Base-by-base conservation (phyloP, 768 basidiomycete genomes). In the Termitomyces heimii region DNA sequence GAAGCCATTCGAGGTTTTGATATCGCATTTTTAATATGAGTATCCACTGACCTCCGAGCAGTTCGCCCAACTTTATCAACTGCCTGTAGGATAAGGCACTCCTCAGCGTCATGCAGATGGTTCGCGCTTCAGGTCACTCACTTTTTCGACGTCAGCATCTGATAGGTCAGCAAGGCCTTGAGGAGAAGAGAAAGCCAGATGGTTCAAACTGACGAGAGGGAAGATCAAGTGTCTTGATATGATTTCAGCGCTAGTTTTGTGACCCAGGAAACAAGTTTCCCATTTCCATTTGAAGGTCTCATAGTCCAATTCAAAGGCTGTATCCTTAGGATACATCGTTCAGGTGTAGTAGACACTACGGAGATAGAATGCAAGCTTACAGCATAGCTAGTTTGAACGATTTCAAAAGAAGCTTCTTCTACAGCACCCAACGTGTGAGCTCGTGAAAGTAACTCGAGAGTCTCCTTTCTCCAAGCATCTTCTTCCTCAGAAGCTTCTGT, bases 161-260 rank as follows among this genome's bases (percentile, higher is more conserved):
- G 83, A 68, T 47, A 86, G 71, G 66, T 82, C 81, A 66, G 76
- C 69, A 56, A 89, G 70, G 44, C 79, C 70, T 59, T 88, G 81
- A 53, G 81, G 63, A 37, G 84, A 84, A 49, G 80, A 76, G 70
- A 91, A 86, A 2, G 85, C 80, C 60, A 89, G 70, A 68, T 90
- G 83, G 57, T 78, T 84, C 46, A 82, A 72, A 67, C 83, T 89
- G 66, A 92, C 84, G 58, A 92, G 76, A 7, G 90, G 90, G 59
- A 86, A 73, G 60, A 92, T 83, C 61, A 92, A 81, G 63, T 92
- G 90, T 61, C 79, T 86, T 59, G 90, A 92, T 52, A 92, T 76
- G 54, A 90, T 74, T 51, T 89, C 86, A 57, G 90, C 82, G 35
- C 89, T 86, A 32, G 70, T 63, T 68, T 77, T 85, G 67, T 83